phyloP scores from a whole-genome alignment of 2,329 filamentous ascomycete genomes.

The Apiospora phragmitis region DNA sequence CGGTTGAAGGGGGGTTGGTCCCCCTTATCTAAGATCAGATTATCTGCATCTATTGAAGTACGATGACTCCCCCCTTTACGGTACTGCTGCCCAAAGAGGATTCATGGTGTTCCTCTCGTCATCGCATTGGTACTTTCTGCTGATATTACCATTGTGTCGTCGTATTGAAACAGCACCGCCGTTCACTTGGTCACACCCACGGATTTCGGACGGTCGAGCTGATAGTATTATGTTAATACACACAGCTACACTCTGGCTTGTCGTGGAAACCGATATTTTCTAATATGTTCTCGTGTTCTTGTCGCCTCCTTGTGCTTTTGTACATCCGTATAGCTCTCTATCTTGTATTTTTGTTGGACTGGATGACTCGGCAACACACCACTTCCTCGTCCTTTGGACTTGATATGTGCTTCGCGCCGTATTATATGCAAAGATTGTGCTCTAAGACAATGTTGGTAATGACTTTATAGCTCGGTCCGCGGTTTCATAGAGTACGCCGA shows the following conservation, averaged over 20 bases:
- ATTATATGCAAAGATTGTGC: too few species aligned
- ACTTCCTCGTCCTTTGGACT: too few species aligned
- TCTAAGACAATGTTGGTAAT: too few species aligned
- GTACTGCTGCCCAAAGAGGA: neutral
- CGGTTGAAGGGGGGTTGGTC: neutral
- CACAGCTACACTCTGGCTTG: neutral
- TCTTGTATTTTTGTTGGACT: too few species aligned
- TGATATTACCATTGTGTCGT: neutral
- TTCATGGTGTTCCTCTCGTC: neutral
- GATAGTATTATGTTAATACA: neutral
- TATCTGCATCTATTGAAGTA: neutral
- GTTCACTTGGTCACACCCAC: neutral
- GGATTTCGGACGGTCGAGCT: neutral
- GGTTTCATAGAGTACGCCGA: too few species aligned
- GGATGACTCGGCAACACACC: too few species aligned
- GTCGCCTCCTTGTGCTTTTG: too few species aligned
- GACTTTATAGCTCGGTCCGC: too few species aligned
- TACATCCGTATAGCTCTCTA: too few species aligned
- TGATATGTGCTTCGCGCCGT: too few species aligned
- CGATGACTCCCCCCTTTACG: neutral
- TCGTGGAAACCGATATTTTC: neutral
- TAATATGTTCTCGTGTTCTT: too few species aligned
- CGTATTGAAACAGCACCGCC: neutral
- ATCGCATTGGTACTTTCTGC: neutral
- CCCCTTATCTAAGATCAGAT: neutral